phyloP scores from a whole-genome alignment of 1,139 yeast genomes.

The Maudiozyma humilis region DNA sequence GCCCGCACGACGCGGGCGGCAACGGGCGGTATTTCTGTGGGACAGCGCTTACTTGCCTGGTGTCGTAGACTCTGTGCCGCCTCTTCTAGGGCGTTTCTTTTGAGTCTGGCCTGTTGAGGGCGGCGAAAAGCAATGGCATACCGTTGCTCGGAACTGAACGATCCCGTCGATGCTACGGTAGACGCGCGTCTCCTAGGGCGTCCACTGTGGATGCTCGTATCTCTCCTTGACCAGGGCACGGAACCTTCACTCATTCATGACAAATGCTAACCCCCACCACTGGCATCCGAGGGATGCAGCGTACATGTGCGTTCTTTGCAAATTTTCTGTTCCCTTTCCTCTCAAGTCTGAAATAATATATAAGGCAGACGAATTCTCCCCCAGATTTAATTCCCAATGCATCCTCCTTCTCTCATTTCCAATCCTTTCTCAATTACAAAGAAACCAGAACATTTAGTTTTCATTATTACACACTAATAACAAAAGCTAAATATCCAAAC shows the following conservation, averaged over 20 bases:
- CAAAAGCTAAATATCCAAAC: neutral
- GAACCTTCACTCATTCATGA: too few relatives aligned
- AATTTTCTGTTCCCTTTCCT: neutral
- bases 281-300: too few relatives aligned
- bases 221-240: too few relatives aligned
- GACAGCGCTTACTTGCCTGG: too few relatives aligned
- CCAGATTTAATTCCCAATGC: conserved; percentile 1
- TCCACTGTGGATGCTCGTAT: too few relatives aligned
- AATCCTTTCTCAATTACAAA: neutral
- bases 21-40: too few relatives aligned
- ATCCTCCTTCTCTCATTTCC: neutral
- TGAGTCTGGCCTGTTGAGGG: neutral
- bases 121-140: neutral
- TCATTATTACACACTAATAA: conserved; percentile 1
- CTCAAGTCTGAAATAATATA: neutral
- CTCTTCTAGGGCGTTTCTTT: neutral
- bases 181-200: too few relatives aligned
- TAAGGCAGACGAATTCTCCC: neutral
- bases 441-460: conserved; percentile 4
- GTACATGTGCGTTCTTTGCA: too few relatives aligned
- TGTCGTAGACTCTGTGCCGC: too few relatives aligned
- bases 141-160: too few relatives aligned
- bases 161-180: too few relatives aligned
- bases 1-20: neutral
- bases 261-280: too few relatives aligned